Percentiles rank a stretch among this genome's conserved stretches.
phyloP scores from a whole-genome alignment of 2,329 filamentous ascomycete species.

The Spiromastix sp. region DNA sequence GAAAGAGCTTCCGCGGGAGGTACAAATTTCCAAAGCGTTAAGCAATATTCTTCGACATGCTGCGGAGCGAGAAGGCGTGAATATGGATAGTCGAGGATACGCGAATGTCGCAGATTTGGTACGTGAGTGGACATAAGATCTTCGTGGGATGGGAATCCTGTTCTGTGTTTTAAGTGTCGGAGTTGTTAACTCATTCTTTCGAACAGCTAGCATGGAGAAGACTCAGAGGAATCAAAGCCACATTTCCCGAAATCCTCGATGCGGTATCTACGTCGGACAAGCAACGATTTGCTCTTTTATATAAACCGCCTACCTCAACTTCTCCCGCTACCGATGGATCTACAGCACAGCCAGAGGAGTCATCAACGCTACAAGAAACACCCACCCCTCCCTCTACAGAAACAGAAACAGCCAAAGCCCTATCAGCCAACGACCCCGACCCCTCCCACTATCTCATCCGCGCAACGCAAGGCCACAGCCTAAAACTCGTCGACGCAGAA shows the following conservation, averaged over 20 bases:
- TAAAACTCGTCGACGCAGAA: conserved; percentile 60
- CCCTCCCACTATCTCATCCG: conserved; percentile 73
- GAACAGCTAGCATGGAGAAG: conserved; percentile 45
- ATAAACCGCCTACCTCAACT: conserved; percentile 26
- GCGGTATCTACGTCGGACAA: conserved; percentile 73
- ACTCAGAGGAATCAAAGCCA: conserved; percentile 60
- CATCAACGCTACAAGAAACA: conserved; percentile 13
- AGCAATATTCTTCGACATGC: conserved; percentile 49
- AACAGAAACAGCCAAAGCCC: conserved; percentile 25
- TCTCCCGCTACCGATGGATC: conserved; percentile 10
- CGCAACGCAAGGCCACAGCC: conserved; percentile 89
- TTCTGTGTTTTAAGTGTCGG: not conserved
- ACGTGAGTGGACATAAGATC: no score
- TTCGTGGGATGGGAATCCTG: not conserved
- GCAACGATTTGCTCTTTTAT: conserved; percentile 75
- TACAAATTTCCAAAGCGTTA: conserved; percentile 31
- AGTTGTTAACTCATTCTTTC: not conserved
- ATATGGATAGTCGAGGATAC: conserved; percentile 49
- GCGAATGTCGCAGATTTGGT: conserved; percentile 50
- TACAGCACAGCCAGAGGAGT: conserved; percentile 12
- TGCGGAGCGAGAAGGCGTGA: conserved; percentile 49
- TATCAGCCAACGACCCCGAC: conserved; percentile 33
- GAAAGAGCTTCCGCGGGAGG: conserved; percentile 18
- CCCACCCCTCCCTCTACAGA: conserved; percentile 17
- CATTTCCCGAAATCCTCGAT: conserved; percentile 59